These are phyloP conservation scores for Baudoinia panamericana DNA, from an alignment of 495 filamentous ascomycete species.

Conservation along the genomic window DNA sequence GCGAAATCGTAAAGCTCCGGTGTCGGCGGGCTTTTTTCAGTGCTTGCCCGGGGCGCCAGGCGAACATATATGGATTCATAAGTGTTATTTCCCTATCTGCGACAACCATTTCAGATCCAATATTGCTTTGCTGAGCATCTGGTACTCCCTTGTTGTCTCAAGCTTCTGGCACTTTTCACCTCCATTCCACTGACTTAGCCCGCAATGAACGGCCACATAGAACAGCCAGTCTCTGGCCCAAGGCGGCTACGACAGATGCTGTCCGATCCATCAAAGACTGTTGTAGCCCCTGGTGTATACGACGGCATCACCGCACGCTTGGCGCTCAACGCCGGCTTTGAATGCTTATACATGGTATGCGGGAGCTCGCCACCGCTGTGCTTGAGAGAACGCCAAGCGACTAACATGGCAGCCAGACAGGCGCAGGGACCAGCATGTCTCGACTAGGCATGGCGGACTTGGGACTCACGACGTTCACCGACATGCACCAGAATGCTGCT, in stretches of 20 bases:
- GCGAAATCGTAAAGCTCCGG: too few relatives aligned
- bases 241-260: slow-evolving; percentile 24
- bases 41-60: too few relatives aligned
- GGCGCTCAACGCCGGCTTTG: slow-evolving; percentile 46
- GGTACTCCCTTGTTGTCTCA: too few relatives aligned
- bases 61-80: too few relatives aligned
- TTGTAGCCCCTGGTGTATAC: slow-evolving; percentile 54
- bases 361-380: slow-evolving; percentile 1
- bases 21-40: too few relatives aligned
- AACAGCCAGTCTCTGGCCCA: slow-evolving; percentile 11
- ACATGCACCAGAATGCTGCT: slow-evolving; percentile 52
- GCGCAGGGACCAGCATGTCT: slow-evolving; percentile 53
- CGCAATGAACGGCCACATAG: slow-evolving; percentile 15
- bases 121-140: too few relatives aligned
- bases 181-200: too few relatives aligned
- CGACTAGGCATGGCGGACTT: slow-evolving; percentile 52
- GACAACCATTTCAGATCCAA: too few relatives aligned
- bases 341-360: slow-evolving; percentile 53
- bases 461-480: slow-evolving; percentile 48
- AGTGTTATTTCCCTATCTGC: too few relatives aligned
- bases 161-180: too few relatives aligned
- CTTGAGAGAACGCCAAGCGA: too few relatives aligned
- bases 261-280: slow-evolving; percentile 18
- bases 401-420: slow-evolving; percentile 37
- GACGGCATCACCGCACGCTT: slow-evolving; percentile 57